Percentiles rank a stretch among this genome's conserved stretches.
These are phyloP conservation scores for Coniochaeta prunicola DNA, from an alignment of 2,329 filamentous ascomycete species.

Conservation along the genomic window DNA sequence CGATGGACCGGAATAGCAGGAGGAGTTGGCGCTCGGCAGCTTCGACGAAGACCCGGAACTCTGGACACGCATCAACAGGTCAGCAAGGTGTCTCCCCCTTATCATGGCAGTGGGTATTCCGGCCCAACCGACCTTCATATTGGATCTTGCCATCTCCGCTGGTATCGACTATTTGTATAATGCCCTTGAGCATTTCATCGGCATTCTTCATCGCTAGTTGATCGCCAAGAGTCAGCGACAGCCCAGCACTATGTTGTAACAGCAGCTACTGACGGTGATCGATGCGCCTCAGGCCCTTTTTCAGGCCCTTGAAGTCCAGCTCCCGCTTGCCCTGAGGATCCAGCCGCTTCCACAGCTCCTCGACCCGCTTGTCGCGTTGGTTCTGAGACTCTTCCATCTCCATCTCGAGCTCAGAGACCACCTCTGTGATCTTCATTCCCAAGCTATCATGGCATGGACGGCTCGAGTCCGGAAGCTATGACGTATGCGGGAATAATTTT, in stretches of 20 bases:
- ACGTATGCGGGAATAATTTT: conserved; percentile 2
- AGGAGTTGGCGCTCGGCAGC: conserved; percentile 79
- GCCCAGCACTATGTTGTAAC: conserved; percentile 4
- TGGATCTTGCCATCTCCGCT: conserved; percentile 86
- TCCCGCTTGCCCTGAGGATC: conserved; percentile 71
- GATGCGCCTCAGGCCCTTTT: conserved; percentile 77
- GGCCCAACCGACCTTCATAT: conserved; percentile 62
- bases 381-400: conserved; percentile 72
- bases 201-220: conserved; percentile 74
- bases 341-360: conserved; percentile 76
- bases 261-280: conserved; percentile 68
- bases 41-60: conserved; percentile 85
- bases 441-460: conserved; percentile 30
- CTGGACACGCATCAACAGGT: conserved; percentile 33
- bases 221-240: conserved; percentile 6
- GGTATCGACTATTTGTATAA: conserved; percentile 74
- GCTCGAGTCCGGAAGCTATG: neutral
- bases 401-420: conserved; percentile 44
- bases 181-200: conserved; percentile 71
- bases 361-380: conserved; percentile 73
- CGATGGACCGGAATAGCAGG: conserved; percentile 77
- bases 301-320: conserved; percentile 76
- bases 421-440: conserved; percentile 39
- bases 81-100: neutral
- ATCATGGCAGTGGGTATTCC: neutral